Evolutionary conservation across 192 early-diverging fungal species (phyloP).

Genomic region (Chytriomyces confervae): DNA sequence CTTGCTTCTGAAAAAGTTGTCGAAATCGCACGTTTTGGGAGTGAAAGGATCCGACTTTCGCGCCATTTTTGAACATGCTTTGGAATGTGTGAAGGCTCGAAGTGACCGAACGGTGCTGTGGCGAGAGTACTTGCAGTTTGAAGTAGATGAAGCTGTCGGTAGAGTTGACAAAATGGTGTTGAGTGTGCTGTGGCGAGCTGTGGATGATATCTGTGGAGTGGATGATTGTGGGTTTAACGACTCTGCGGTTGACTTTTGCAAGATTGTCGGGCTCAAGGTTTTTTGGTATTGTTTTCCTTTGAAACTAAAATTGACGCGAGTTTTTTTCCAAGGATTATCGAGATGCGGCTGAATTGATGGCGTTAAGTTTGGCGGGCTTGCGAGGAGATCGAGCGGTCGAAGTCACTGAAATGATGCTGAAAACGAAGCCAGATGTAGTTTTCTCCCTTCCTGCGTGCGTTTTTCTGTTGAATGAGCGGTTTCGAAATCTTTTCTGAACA

Average conservation of each 20-base stretch:
- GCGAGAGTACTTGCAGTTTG: too few species aligned
- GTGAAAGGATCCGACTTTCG: too few species aligned
- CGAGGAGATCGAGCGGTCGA: background rate
- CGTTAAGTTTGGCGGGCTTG: background rate
- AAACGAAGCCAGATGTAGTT: constrained; percentile 5
- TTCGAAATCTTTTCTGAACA: background rate
- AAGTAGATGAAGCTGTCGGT: too few species aligned
- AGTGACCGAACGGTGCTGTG: too few species aligned
- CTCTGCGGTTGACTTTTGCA: background rate
- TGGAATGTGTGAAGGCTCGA: background rate
- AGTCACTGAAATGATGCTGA: constrained; percentile 11
- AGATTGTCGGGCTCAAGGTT: background rate
- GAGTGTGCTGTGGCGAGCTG: too few species aligned
- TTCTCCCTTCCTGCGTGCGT: background rate
- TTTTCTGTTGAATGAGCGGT: background rate
- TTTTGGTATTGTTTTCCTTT: background rate
- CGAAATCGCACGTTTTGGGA: too few species aligned
- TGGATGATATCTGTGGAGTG: too few species aligned
- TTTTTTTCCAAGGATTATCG: constrained; percentile 13
- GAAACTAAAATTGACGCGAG: background rate
- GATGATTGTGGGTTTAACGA: background rate
- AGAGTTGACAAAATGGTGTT: too few species aligned
- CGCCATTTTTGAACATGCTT: too few species aligned
- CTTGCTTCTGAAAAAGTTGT: too few species aligned
- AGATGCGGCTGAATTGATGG: background rate